Base-by-base conservation (phyloP, 192 early-diverging fungal genomes). In the Coemansia guatemalensis region DNA sequence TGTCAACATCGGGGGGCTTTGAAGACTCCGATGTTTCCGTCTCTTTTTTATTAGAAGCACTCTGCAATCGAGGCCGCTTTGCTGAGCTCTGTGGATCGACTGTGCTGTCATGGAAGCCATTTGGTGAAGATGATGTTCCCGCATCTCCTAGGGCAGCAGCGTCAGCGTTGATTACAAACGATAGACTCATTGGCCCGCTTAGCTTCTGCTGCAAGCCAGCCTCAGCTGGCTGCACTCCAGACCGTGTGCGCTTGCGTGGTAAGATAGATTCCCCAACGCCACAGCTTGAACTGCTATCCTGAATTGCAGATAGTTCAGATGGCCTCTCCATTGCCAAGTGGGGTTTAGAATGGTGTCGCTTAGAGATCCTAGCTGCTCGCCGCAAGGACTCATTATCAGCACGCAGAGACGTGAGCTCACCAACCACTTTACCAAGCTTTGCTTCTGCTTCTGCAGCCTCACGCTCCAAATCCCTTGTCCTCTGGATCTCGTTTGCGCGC, bases 401-500 rank as follows among this genome's bases (percentile, higher is more conserved):
- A 29, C 73, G 72, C 2, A 74, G 41, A 1, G 57, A 56, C 2
- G 68, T 27, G 21, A 80, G 62, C 25, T 80, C 71, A 30, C 49
- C 50, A 8, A 60, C 53, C 0, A 68, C 68, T 4, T 68, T 62
- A 3, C 68, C 59, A 9, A 80, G 60, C 41, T 60, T 67, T 7
- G 60, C 20, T 18, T 80, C 77, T 4, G 65, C 55, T 0, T 74
- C 72, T 2, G 71, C 60, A 26, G 62, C 64, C 27, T 74, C 77
- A 33, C 77, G 71, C 53, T 80, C 77, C 18, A 80, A 33, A 20
- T 80, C 77, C 12, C 71, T 47, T 7, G 65, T 71, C 18, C 64
- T 62, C 47, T 73, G 71, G 0, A 74, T 67, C 56, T 80, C 77
- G 33, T 80, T 80, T 2, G 72, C 72, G 2, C 77, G 62, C 22